Percentiles rank a stretch among this genome's conserved stretches.
These are phyloP conservation scores for Calocybe gangraenosa DNA, from an alignment of 768 basidiomycete genomes.

Conservation along the genomic window DNA sequence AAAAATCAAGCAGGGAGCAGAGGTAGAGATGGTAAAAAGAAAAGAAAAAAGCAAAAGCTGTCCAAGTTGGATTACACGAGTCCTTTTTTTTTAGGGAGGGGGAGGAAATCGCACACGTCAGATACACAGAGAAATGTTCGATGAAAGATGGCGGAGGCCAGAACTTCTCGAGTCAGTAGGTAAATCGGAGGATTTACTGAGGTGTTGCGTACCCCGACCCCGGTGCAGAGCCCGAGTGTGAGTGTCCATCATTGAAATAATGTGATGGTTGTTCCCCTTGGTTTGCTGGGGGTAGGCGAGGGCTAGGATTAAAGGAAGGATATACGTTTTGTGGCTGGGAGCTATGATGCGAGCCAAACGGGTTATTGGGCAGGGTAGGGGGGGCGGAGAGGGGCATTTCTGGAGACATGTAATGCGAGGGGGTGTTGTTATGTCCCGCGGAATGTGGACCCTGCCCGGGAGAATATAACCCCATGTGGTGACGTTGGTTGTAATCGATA, in stretches of 20 bases:
- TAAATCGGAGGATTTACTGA: constrained; percentile 21
- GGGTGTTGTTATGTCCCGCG: constrained; percentile 28
- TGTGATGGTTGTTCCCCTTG: constrained; percentile 22
- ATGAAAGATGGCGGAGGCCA: background rate
- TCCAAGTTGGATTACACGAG: too few species aligned
- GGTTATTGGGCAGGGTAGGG: constrained; percentile 42
- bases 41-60: background rate
- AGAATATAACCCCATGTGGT: constrained; percentile 31
- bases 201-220: constrained; percentile 46
- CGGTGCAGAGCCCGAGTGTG: constrained; percentile 37
- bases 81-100: too few species aligned
- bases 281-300: constrained; percentile 27
- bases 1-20: too few species aligned
- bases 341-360: constrained; percentile 33
- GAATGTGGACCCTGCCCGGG: constrained; percentile 40
- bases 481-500: constrained; percentile 34
- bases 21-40: background rate
- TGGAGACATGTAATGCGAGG: constrained; percentile 30
- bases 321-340: constrained; percentile 30
- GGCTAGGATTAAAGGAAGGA: constrained; percentile 31
- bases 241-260: constrained; percentile 34
- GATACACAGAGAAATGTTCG: background rate
- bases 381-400: constrained; percentile 52
- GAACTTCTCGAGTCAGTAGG: background rate
- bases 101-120: constrained; percentile 4